phyloP scores from a whole-genome alignment of 1,284 basidiomycete species.

The Singerocomus inundabilis region DNA sequence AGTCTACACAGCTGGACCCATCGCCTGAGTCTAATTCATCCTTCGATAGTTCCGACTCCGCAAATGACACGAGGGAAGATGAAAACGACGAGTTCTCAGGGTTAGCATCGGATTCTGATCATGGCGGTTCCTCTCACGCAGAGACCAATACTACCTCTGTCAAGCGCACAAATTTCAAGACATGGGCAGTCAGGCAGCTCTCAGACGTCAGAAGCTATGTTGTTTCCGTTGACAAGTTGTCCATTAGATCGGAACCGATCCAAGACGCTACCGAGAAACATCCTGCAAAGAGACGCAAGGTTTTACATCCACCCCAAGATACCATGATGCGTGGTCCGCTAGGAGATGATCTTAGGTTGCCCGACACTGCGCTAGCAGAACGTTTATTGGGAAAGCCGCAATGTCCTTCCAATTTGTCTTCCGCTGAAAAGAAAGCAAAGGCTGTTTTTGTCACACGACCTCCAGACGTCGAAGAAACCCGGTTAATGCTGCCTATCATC shows the following conservation, averaged over 20 bases:
- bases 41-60: slow-evolving; percentile 77
- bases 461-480: slow-evolving; percentile 71
- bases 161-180: slow-evolving; percentile 66
- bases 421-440: slow-evolving; percentile 31
- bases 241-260: background rate
- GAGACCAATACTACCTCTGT: slow-evolving; percentile 23
- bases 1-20: slow-evolving; percentile 14
- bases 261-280: slow-evolving; percentile 28
- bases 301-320: slow-evolving; percentile 29
- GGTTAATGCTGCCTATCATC: slow-evolving; percentile 85
- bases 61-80: slow-evolving; percentile 47
- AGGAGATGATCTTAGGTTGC: slow-evolving; percentile 63
- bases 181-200: slow-evolving; percentile 81
- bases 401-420: slow-evolving; percentile 20
- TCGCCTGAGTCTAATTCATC: slow-evolving; percentile 55
- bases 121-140: background rate
- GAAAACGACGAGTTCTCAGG: slow-evolving; percentile 22
- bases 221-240: slow-evolving; percentile 15
- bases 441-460: slow-evolving; percentile 69
- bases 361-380: slow-evolving; percentile 58
- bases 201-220: slow-evolving; percentile 54
- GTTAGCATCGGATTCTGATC: slow-evolving; percentile 16
- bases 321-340: slow-evolving; percentile 62
- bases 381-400: slow-evolving; percentile 38
- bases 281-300: slow-evolving; percentile 45